Evolutionary conservation across 495 filamentous ascomycete genomes (phyloP).

Genomic region (Hypoxylon intermedium): DNA sequence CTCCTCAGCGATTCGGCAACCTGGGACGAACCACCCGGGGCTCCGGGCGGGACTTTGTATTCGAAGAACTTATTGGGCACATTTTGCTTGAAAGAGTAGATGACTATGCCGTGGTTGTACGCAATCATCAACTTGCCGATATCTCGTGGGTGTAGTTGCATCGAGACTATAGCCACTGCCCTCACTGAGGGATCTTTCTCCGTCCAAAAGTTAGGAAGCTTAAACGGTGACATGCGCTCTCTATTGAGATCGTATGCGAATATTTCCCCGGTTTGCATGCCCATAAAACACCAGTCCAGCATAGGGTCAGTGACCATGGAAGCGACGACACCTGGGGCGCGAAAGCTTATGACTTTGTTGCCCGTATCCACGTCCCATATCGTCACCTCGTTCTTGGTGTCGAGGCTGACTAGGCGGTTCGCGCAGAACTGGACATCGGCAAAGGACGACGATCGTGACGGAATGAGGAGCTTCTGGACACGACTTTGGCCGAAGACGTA

Average conservation of each 20-base stretch:
- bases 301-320: constrained; percentile 80
- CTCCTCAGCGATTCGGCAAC: constrained; percentile 61
- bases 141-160: constrained; percentile 88
- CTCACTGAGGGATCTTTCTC: constrained; percentile 60
- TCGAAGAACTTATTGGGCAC: constrained; percentile 76
- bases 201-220: constrained; percentile 83
- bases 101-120: constrained; percentile 83
- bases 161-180: constrained; percentile 59
- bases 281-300: constrained; percentile 88
- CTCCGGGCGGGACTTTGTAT: constrained; percentile 80
- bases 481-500: constrained; percentile 89
- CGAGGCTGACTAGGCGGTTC: constrained; percentile 81
- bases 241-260: constrained; percentile 90
- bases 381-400: constrained; percentile 80
- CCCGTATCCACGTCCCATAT: constrained; percentile 75
- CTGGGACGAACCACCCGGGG: constrained; percentile 77
- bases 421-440: constrained; percentile 57
- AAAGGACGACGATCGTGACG: constrained; percentile 58
- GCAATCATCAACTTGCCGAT: constrained; percentile 90
- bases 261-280: constrained; percentile 78
- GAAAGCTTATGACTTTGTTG: constrained; percentile 65
- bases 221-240: constrained; percentile 74
- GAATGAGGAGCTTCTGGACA: constrained; percentile 76
- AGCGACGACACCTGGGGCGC: constrained; percentile 74
- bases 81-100: constrained; percentile 92